Evolutionary conservation across 495 filamentous ascomycete species (phyloP).

Genomic region (Echria macrotheca): DNA sequence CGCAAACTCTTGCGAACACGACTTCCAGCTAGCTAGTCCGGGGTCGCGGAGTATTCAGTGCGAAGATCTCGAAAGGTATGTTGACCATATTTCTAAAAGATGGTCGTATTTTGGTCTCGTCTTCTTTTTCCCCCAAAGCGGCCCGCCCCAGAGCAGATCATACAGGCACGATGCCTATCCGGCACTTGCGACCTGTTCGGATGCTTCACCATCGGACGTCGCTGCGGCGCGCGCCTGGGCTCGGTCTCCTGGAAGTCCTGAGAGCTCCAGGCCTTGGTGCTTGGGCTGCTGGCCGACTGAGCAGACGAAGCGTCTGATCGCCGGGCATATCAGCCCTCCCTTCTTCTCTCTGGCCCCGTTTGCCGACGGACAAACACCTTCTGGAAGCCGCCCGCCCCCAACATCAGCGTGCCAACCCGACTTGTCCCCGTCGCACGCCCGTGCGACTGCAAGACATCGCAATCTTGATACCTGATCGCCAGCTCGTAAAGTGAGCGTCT

Average conservation of each 20-base stretch:
- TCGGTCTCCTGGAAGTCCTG: not conserved
- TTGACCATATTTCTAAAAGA: no score
- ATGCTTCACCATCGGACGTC: not conserved
- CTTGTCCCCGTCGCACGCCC: not conserved
- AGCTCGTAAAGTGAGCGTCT: not conserved
- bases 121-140: not conserved
- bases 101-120: constrained; percentile 1
- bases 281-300: not conserved
- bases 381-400: constrained; percentile 9
- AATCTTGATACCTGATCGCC: constrained; percentile 19
- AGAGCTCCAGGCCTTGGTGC: constrained; percentile 1
- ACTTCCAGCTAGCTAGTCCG: not conserved
- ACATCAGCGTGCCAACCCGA: not conserved
- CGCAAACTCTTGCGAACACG: constrained; percentile 4
- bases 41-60: constrained; percentile 4
- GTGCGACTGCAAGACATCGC: constrained; percentile 1
- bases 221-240: not conserved
- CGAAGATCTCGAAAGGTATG: constrained; percentile 2
- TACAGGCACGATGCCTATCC: constrained; percentile 17
- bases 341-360: constrained; percentile 1
- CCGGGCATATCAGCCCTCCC: constrained; percentile 10
- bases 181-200: constrained; percentile 1
- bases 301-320: constrained; percentile 30
- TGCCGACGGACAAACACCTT: constrained; percentile 5
- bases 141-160: constrained; percentile 21